Percentiles rank a stretch among this genome's conserved stretches.
Conservation (phyloP, 2,329 filamentous ascomycete genomes). For the Paradendryphiella salina region DNA sequence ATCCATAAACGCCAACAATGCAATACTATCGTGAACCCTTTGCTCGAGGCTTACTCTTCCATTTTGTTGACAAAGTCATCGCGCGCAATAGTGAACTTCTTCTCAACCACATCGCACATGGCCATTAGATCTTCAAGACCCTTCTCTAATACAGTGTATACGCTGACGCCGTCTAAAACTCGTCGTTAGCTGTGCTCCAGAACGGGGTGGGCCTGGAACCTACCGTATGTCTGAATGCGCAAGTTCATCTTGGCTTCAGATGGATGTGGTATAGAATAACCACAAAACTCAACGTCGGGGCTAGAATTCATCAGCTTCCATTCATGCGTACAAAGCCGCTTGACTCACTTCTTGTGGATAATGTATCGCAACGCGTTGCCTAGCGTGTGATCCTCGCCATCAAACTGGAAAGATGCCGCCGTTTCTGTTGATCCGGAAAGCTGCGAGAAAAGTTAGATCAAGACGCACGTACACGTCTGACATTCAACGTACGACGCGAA, state of each 20-base stretch:
- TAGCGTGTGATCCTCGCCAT: slow-evolving; percentile 90
- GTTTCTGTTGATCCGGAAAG: slow-evolving; percentile 81
- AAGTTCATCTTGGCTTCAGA: slow-evolving; percentile 97
- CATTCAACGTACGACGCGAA: slow-evolving; percentile 48
- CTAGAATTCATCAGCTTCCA: slow-evolving; percentile 53
- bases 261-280: slow-evolving; percentile 95
- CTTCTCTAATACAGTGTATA: slow-evolving; percentile 85
- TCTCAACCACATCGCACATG: slow-evolving; percentile 89
- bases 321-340: neutral
- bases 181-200: slow-evolving; percentile 3
- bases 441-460: slow-evolving; percentile 53
- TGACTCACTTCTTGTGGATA: slow-evolving; percentile 93
- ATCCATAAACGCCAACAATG: slow-evolving; percentile 41
- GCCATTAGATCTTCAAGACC: slow-evolving; percentile 86
- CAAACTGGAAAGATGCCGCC: slow-evolving; percentile 92
- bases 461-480: neutral
- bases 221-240: slow-evolving; percentile 95
- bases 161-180: slow-evolving; percentile 73
- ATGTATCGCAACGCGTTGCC: slow-evolving; percentile 93
- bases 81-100: slow-evolving; percentile 76
- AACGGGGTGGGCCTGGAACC: neutral
- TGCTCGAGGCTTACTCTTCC: slow-evolving; percentile 23
- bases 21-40: slow-evolving; percentile 13
- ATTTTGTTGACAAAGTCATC: slow-evolving; percentile 59
- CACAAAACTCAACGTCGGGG: slow-evolving; percentile 95